A percentile compares a stretch with the other conserved stretches of the same genome.
Conservation (phyloP, 495 filamentous ascomycete genomes). For the Podospora fimiseda region DNA sequence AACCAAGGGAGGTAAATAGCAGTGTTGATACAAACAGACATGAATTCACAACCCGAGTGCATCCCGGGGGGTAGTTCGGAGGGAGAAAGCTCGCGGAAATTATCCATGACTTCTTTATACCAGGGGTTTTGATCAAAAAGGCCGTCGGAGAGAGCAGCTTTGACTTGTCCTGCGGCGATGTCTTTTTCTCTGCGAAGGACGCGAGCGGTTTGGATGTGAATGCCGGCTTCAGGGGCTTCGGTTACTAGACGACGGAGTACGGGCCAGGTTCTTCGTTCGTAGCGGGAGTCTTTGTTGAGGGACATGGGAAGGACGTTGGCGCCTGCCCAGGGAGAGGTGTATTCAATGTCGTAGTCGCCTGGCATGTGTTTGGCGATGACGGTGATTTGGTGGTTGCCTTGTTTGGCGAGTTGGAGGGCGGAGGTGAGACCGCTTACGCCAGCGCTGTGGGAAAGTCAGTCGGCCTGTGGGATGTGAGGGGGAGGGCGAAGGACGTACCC, state of each 20-base stretch:
- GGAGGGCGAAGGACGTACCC: slow-evolving; percentile 40
- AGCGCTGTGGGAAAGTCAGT: slow-evolving; percentile 50
- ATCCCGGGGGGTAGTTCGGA: slow-evolving; percentile 53
- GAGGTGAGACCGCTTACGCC: slow-evolving; percentile 91
- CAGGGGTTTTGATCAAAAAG: slow-evolving; percentile 67
- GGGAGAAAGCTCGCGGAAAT: slow-evolving; percentile 54
- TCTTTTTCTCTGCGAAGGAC: slow-evolving; percentile 39
- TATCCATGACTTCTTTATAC: slow-evolving; percentile 71
- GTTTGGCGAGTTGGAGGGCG: slow-evolving; percentile 71
- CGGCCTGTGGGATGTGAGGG: not conserved
- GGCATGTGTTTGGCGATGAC: slow-evolving; percentile 96
- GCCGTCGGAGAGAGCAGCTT: slow-evolving; percentile 41
- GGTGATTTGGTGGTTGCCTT: slow-evolving; percentile 61
- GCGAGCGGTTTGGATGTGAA: slow-evolving; percentile 66
- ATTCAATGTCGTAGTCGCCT: slow-evolving; percentile 96
- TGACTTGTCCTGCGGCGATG: slow-evolving; percentile 16
- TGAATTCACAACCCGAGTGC: slow-evolving; percentile 65
- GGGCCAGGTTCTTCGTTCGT: slow-evolving; percentile 65
- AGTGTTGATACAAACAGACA: slow-evolving; percentile 85
- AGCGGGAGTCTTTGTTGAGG: slow-evolving; percentile 36
- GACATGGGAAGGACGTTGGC: slow-evolving; percentile 75
- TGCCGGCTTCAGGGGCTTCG: slow-evolving; percentile 76
- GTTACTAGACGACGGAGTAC: slow-evolving; percentile 57
- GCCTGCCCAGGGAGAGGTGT: slow-evolving; percentile 91
- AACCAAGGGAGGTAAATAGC: slow-evolving; percentile 84